phyloP scores from a whole-genome alignment of 805 yeast genomes.

The Ogataea naganishii region DNA sequence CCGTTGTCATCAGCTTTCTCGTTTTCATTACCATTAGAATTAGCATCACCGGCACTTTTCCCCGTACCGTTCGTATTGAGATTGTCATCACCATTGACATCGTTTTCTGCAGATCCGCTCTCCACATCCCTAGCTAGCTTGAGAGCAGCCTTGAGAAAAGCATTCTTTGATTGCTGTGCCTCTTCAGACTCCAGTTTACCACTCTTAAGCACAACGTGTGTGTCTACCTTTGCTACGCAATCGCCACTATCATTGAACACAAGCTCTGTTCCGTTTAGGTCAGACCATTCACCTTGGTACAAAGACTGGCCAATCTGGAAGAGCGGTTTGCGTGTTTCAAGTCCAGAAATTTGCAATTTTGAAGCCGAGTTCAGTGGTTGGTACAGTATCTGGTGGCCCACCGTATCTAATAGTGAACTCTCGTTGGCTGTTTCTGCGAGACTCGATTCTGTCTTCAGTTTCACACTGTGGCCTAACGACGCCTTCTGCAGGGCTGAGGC shows the following conservation, averaged over 20 bases:
- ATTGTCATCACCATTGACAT: no score
- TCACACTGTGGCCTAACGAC: no score
- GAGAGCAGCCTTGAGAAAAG: conserved; percentile 15
- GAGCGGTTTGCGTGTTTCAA: conserved; percentile 46
- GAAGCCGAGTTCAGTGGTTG: conserved; percentile 4
- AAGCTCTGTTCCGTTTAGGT: conserved; percentile 66
- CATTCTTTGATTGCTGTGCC: conserved; percentile 8
- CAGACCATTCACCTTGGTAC: conserved; percentile 71
- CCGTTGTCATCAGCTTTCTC: no score
- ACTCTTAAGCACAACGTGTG: conserved; percentile 20
- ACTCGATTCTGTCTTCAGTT: background rate
- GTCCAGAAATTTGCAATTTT: conserved; percentile 43
- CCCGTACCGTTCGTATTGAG: no score
- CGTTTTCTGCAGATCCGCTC: no score
- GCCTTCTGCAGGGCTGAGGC: no score
- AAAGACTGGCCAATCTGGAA: conserved; percentile 49
- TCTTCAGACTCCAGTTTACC: conserved; percentile 20
- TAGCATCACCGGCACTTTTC: no score
- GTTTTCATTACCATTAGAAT: no score
- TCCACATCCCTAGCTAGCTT: conserved; percentile 13
- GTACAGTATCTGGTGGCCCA: conserved; percentile 5
- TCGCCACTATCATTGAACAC: conserved; percentile 28
- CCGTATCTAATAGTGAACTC: conserved; percentile 4
- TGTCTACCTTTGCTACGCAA: conserved; percentile 20
- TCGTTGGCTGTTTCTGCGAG: conserved; percentile 1